Evolutionary conservation across 1,284 basidiomycete genomes (phyloP).

Genomic region (Trichosporon faecale): DNA sequence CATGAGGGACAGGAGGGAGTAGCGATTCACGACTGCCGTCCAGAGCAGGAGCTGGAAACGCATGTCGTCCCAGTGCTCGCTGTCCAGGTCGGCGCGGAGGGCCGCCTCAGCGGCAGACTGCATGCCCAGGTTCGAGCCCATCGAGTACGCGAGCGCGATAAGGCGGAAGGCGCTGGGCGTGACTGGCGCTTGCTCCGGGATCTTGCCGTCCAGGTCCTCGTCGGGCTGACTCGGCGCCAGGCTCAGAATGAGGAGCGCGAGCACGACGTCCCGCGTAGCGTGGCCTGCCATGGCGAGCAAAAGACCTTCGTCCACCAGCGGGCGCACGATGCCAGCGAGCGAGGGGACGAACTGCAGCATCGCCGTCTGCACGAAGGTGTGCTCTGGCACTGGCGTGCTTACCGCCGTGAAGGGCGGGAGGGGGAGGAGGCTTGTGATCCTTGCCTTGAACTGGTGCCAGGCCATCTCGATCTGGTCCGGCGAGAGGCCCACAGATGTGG

Average conservation of each 20-base stretch:
- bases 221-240: constrained; percentile 25
- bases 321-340: constrained; percentile 2
- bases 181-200: constrained; percentile 12
- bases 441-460: constrained; percentile 38
- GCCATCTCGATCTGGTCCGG: constrained; percentile 31
- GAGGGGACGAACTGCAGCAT: constrained; percentile 29
- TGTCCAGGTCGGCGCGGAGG: constrained; percentile 15
- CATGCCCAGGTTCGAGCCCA: constrained; percentile 31
- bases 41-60: constrained; percentile 23
- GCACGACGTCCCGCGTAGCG: constrained; percentile 29
- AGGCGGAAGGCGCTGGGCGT: constrained; percentile 25
- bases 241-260: constrained; percentile 34
- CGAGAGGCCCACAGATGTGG: constrained; percentile 23
- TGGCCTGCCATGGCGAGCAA: constrained; percentile 30
- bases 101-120: constrained; percentile 14
- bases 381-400: constrained; percentile 27
- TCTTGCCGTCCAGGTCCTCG: neutral
- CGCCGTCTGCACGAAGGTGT: constrained; percentile 37
- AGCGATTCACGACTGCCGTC: constrained; percentile 24
- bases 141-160: constrained; percentile 31
- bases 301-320: constrained; percentile 30
- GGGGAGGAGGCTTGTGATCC: constrained; percentile 32
- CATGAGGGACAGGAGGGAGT: constrained; percentile 15
- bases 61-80: constrained; percentile 14
- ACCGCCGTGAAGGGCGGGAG: constrained; percentile 34